Evolutionary conservation across 73 alveolate species (phyloP).

Genomic region (Blepharisma japonicum): DNA sequence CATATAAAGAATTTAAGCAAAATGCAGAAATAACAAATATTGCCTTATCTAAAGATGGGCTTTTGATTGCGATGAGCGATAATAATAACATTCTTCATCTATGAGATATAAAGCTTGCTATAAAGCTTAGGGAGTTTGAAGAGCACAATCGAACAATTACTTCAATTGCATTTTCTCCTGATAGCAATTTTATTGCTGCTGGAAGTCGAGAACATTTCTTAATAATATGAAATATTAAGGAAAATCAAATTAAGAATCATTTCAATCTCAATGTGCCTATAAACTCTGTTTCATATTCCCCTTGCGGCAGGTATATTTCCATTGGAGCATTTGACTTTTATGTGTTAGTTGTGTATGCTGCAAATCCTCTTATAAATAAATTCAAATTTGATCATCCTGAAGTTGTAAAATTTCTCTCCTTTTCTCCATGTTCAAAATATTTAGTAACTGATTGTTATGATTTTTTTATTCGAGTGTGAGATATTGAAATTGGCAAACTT

Average conservation of each 20-base stretch:
- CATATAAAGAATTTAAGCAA: no score
- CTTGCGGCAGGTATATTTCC: background rate
- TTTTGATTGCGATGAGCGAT: no score
- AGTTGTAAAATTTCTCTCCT: background rate
- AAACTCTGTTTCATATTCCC: background rate
- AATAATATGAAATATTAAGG: background rate
- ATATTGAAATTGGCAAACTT: background rate
- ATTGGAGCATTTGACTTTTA: background rate
- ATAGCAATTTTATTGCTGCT: background rate
- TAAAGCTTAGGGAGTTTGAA: background rate
- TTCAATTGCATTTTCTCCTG: background rate
- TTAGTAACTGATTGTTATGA: background rate
- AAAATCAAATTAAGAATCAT: background rate
- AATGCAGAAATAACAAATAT: no score
- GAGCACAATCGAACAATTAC: background rate
- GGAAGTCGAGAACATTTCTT: slow-evolving; percentile 1
- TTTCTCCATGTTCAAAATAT: background rate
- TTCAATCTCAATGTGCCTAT: background rate
- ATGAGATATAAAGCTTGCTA: no score
- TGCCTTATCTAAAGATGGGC: no score
- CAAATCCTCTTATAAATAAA: background rate
- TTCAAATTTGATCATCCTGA: background rate
- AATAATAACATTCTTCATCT: no score
- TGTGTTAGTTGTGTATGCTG: background rate
- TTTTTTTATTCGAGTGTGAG: background rate